phyloP scores from a whole-genome alignment of 2,329 filamentous ascomycete species.

The Knufia petricola region DNA sequence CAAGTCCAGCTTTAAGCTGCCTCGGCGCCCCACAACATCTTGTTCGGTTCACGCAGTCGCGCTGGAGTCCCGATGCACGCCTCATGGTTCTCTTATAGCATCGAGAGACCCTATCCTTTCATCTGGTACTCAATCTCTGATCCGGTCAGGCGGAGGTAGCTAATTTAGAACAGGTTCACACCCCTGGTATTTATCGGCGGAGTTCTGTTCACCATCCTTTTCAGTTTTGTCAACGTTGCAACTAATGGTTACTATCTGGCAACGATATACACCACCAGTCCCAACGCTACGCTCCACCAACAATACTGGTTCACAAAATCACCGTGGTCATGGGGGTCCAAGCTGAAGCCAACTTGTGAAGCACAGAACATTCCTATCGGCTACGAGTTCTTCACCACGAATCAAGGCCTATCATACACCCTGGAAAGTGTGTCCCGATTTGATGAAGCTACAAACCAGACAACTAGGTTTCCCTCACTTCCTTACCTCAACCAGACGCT shows the following conservation, averaged over 20 bases:
- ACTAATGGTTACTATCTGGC: not conserved
- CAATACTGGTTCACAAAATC: not conserved
- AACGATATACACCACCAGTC: not conserved
- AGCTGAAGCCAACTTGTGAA: not conserved
- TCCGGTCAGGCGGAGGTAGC: not conserved
- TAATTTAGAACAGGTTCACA: not conserved
- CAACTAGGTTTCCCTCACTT: not conserved
- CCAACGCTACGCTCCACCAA: not conserved
- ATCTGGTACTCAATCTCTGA: not conserved
- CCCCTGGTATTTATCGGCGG: not conserved
- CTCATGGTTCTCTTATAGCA: not conserved
- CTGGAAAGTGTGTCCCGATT: not conserved
- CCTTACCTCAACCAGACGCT: not conserved
- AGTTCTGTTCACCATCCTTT: not conserved
- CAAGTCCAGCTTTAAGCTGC: too few species aligned
- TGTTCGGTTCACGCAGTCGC: too few species aligned
- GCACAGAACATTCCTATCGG: slow-evolving; percentile 2
- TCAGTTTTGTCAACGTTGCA: not conserved
- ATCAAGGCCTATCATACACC: not conserved
- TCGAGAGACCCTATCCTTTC: not conserved
- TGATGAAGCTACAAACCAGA: not conserved
- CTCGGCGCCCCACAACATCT: too few species aligned
- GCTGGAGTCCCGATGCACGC: not conserved
- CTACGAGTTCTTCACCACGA: slow-evolving; percentile 1
- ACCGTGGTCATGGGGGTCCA: not conserved